phyloP scores from a whole-genome alignment of 78 protist species.

The Dictyostelium capitatum region DNA sequence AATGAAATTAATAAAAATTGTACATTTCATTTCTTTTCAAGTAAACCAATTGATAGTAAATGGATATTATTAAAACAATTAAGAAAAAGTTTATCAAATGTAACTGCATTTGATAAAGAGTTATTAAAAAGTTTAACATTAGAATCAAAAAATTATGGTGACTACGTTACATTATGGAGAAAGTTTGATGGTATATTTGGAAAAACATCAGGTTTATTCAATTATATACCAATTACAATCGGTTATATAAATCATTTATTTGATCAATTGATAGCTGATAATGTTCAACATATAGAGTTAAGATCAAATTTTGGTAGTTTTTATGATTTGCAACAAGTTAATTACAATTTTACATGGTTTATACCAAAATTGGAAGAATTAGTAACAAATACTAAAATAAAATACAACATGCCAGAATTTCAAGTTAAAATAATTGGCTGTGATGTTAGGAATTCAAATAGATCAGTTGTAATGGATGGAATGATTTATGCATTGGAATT shows the following conservation, averaged over 20 bases:
- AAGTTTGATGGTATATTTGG: slow-evolving; percentile 62
- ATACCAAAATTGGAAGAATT: background rate
- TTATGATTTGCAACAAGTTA: slow-evolving; percentile 36
- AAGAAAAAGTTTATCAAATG: background rate
- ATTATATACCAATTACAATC: slow-evolving; percentile 1
- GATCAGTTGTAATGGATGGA: background rate
- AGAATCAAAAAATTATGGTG: slow-evolving; percentile 15
- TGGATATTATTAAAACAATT: background rate
- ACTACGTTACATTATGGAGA: slow-evolving; percentile 46
- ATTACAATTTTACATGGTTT: slow-evolving; percentile 44
- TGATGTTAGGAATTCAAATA: slow-evolving; percentile 22
- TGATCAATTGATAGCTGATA: slow-evolving; percentile 46
- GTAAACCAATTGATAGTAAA: slow-evolving; percentile 8
- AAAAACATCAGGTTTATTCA: slow-evolving; percentile 17
- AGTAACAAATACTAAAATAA: background rate
- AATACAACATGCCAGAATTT: slow-evolving; percentile 36
- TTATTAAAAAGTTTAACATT: slow-evolving; percentile 5
- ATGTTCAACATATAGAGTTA: slow-evolving; percentile 64
- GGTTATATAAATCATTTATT: slow-evolving; percentile 55
- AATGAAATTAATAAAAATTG: slow-evolving; percentile 12
- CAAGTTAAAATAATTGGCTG: slow-evolving; percentile 41
- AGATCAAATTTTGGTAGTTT: slow-evolving; percentile 18
- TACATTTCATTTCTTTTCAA: slow-evolving; percentile 19
- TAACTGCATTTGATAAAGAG: slow-evolving; percentile 1
- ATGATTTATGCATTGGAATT: slow-evolving; percentile 30